A percentile compares a stretch with the other conserved stretches of the same genome.
phyloP scores from a whole-genome alignment of 768 basidiomycete species.

The Saitozyma podzolica region DNA sequence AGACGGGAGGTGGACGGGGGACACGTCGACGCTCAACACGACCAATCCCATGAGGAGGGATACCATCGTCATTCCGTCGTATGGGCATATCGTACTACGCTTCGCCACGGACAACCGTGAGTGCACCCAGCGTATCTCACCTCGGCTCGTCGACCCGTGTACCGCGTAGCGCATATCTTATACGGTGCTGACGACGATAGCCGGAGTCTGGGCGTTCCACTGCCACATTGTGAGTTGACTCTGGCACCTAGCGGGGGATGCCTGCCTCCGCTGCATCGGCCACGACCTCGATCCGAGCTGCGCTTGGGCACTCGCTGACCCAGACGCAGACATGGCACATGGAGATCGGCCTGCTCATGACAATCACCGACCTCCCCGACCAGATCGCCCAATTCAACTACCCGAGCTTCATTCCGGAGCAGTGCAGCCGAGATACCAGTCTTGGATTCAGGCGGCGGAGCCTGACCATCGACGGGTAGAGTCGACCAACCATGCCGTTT shows the following conservation, averaged over 20 bases:
- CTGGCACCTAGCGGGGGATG: background rate
- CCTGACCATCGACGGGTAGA: too few relatives aligned
- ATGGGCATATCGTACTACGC: conserved; percentile 55
- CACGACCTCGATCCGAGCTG: too few relatives aligned
- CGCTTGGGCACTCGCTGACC: background rate
- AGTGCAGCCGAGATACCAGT: too few relatives aligned
- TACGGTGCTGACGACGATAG: too few relatives aligned
- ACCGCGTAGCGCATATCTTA: too few relatives aligned
- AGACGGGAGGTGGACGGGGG: background rate
- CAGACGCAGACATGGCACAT: conserved; percentile 50
- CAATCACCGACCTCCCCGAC: conserved; percentile 32
- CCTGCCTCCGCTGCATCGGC: background rate
- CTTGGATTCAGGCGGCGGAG: too few relatives aligned
- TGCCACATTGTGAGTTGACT: conserved; percentile 54
- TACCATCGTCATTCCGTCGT: conserved; percentile 55
- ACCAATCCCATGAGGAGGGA: conserved; percentile 56
- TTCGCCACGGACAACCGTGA: conserved; percentile 58
- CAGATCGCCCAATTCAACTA: conserved; percentile 3
- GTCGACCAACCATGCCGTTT: too few relatives aligned
- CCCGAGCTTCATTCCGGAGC: background rate
- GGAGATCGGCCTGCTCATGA: conserved; percentile 54
- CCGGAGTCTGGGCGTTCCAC: conserved; percentile 61
- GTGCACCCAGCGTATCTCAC: too few relatives aligned
- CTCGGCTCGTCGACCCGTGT: too few relatives aligned
- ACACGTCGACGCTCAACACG: conserved; percentile 38